A percentile compares a stretch with the other conserved stretches of the same genome.
phyloP scores from a whole-genome alignment of 805 yeast species.

The Ogataea degrootiae region DNA sequence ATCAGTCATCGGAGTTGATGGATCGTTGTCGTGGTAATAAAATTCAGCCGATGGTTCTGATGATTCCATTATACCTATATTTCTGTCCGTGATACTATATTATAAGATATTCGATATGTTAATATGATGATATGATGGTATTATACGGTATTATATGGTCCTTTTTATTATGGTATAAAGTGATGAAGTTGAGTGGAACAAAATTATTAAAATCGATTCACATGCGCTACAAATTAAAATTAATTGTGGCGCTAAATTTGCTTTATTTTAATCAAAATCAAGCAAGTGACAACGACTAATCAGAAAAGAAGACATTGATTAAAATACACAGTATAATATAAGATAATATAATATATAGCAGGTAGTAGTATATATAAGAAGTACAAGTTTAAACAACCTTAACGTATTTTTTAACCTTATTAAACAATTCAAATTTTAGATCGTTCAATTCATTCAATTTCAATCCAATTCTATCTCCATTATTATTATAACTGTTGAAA shows the following conservation, averaged over 20 bases:
- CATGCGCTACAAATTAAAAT: too few relatives aligned
- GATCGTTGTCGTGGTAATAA: conserved; percentile 63
- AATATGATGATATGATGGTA: too few relatives aligned
- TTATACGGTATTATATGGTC: too few relatives aligned
- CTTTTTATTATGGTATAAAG: too few relatives aligned
- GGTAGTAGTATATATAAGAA: not conserved
- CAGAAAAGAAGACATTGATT: not conserved
- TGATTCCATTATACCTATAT: conserved; percentile 1
- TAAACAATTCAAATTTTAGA: conserved; percentile 9
- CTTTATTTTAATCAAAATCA: too few relatives aligned
- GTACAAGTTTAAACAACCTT: conserved; percentile 10
- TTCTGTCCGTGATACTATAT: not conserved
- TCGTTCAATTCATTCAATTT: conserved; percentile 4
- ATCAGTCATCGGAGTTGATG: conserved; percentile 54
- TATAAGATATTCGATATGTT: not conserved
- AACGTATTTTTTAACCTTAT: conserved; percentile 16
- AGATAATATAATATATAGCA: not conserved
- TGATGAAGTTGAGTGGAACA: too few relatives aligned
- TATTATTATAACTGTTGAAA: not conserved
- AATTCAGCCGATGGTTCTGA: conserved; percentile 11
- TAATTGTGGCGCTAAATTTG: too few relatives aligned
- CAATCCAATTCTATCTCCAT: not conserved
- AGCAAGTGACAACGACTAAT: too few relatives aligned
- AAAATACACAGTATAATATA: not conserved
- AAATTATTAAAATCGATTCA: too few relatives aligned